Evolutionary conservation across 768 basidiomycete genomes (phyloP).

Genomic region (Mycena leptocephala): DNA sequence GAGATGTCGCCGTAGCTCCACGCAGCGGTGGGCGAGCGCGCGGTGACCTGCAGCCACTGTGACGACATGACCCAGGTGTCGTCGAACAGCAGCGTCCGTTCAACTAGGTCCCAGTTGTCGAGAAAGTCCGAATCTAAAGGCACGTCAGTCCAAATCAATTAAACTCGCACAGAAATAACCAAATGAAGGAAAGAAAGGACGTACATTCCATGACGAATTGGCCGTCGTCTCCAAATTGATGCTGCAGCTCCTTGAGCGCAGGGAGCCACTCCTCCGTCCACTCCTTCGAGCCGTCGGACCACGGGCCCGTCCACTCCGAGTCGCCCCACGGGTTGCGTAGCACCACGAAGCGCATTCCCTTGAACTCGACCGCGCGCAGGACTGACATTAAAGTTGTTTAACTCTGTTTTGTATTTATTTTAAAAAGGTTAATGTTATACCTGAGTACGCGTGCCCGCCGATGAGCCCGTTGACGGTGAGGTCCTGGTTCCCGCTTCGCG

Average conservation of each 20-base stretch:
- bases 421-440: no score
- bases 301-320: constrained; percentile 65
- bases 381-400: no score
- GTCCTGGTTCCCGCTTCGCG: constrained; percentile 48
- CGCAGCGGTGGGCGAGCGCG: constrained; percentile 60
- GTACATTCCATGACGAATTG: constrained; percentile 68
- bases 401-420: no score
- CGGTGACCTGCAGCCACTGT: constrained; percentile 65
- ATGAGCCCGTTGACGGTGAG: constrained; percentile 55
- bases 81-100: constrained; percentile 65
- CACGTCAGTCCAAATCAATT: neutral
- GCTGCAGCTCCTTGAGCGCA: constrained; percentile 54
- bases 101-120: constrained; percentile 60
- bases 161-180: neutral
- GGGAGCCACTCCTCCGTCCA: constrained; percentile 67
- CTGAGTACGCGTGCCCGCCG: constrained; percentile 65
- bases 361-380: constrained; percentile 59
- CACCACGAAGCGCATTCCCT: constrained; percentile 64
- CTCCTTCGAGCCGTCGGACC: constrained; percentile 67
- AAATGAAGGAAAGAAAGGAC: constrained; percentile 14
- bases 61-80: constrained; percentile 64
- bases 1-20: constrained; percentile 72
- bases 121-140: constrained; percentile 58
- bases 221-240: constrained; percentile 65
- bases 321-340: constrained; percentile 69